Evolutionary conservation across 148 eudicot genomes (phyloP), one percentile per base, ranked within the genome.

Genomic region (Polygonum maritimum): DNA sequence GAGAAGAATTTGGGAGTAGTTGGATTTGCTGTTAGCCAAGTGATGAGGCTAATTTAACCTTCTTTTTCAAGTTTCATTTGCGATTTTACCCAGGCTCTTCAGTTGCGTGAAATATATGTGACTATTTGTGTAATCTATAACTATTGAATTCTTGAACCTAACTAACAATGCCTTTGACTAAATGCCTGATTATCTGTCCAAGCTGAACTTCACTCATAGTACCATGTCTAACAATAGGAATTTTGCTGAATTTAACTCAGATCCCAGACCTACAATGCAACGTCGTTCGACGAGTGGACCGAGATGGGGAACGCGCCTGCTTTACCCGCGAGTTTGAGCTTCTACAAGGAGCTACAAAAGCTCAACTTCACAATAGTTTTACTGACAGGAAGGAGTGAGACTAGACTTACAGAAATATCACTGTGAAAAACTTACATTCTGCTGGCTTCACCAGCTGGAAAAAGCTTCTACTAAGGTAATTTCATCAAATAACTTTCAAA

Each of bases 321-420:
- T 60, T 55, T 94, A 39, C 80, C 89, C 12, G 88, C 97, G 63
- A 94, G 96, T 82, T 83, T 92, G 81, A 79, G 82, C 54, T 79
- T 94, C 72, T 94, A 94, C 85, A 85, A 84, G 48, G 86, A 90
- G 79, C 85, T 94, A 40, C 85, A 90, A 70, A 33, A 81, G 78
- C 84, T 87, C 3, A 95, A 97, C 19, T 86, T 94, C 78, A 92
- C 81, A 14, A 84, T 92, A 78, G 78, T 94, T 80, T 76, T 94
- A 39, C 82, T 94, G 80, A 94, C 98, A 47, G 98, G 98, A 12
- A 87, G 98, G 40, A 78, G 45, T 65, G 96, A 94, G 77, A 33
- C 40, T 79, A 94, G 77, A 33, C 40, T 79, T 87, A 80, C 76
- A 85, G 98, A 81, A 83, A 85, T 14, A 74, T 60, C 44, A 94